Base-by-base conservation (phyloP, 495 filamentous ascomycete species). In the Echria macrotheca region DNA sequence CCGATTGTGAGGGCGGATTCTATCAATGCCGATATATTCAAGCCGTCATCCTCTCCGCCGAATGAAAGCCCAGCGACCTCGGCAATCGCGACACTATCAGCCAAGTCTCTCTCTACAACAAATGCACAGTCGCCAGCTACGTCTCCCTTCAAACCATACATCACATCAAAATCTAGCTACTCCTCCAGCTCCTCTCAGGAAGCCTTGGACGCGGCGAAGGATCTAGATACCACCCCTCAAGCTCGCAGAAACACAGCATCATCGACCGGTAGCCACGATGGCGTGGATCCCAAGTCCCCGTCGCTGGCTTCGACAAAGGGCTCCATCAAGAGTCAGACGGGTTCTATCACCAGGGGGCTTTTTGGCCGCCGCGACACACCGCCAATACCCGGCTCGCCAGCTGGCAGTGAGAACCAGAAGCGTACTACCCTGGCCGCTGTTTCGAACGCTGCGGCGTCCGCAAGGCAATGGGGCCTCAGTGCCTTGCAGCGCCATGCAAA, bases 401-500 rank as follows among this genome's bases (percentile, higher is more conserved):
- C 59, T 18, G 36, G 46, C 4, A 58, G 44, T 10, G 57, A 61
- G 1, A 12, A 39, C 9, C 56, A 69, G 9, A 78, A 74, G 53
- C 65, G 69, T 10, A 68, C 67, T 36, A 66, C 74, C 2, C 47
- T 81, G 23, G 72, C 79, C 22, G 79, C 84, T 4, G 73, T 94
- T 28, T 79, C 83, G 0, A 82, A 82, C 36, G 87, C 83, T 3
- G 86, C 88, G 12, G 83, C 85, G 4, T 83, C 79, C 10, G 87
- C 89, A 2, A 91, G 85, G 63, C 89, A 86, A 65, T 96, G 90
- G 91, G 80, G 86, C 14, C 77, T 80, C 71, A 84, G 79, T 56
- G 80, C 87, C 4, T 75, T 91, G 42, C 79, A 80, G 41, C 78
- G 82, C 31, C 74, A 78, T 18, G 44, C 42, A 1, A 61, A 58